Evolutionary conservation across 2,329 filamentous ascomycete genomes (phyloP), one percentile per base, ranked within the genome.

Genomic region (Diaporthe citriasiana): DNA sequence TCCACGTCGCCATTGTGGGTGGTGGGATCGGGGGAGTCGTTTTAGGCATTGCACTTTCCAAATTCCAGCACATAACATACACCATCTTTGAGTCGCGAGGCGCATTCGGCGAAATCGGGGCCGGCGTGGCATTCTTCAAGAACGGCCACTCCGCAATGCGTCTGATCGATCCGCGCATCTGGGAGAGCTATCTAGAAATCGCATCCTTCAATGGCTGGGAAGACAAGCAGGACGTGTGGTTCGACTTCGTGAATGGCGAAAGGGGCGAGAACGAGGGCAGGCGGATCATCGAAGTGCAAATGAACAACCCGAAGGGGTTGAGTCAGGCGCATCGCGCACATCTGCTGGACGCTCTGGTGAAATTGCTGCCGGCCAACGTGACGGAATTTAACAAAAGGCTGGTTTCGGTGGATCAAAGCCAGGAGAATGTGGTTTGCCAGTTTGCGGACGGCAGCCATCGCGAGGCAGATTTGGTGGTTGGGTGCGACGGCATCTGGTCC

Each of bases 151-250:
- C 50, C 4, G 66, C 66, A 17, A 53, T 70, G 66, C 47, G 35
- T 9, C 66, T 53, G 38, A 70, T 70, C 50, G 51, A 70, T 13
- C 66, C 51, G 38, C 66, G 66, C 51, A 70, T 70, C 66, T 55
- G 38, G 66, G 66, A 70, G 38, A 45, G 47, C 51, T 70, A 55
- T 33, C n/a, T 57, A 12, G 19, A 33, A 1, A 33, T 70, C 27
- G 66, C 66, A 30, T 53, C 66, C 38, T 70, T 70, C 50, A 56
- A 70, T 17, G 66, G 59, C 40, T 63, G 59, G 59, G 59, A 63
- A 4, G 59, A 63, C 59, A 63, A 63, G 59, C 59, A 63, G 59
- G 59, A 57, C 27, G 51, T 45, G 47, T 70, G 47, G 47, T 70
- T 70, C 51, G 51, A 70, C 47, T 70, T 55, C 51, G 2, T 56